Evolutionary conservation across 768 basidiomycete genomes (phyloP).

Genomic region (Lanmaoa pseudosensibilis): DNA sequence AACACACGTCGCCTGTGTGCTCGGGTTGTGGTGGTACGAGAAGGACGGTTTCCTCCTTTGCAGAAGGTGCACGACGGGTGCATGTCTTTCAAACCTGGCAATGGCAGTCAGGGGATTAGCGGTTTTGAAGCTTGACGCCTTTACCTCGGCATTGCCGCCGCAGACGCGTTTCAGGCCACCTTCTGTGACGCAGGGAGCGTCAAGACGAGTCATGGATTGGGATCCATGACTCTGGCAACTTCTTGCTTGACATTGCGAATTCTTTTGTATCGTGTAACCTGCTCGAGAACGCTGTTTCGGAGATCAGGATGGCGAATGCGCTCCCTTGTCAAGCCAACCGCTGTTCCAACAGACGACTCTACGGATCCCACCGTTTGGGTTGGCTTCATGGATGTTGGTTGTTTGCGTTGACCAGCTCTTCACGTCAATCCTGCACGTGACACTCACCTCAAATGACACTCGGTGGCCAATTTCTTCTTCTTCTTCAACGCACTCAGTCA

Average conservation of each 20-base stretch:
- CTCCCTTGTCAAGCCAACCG: too few relatives aligned
- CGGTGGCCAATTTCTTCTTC: background rate
- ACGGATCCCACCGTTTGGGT: background rate
- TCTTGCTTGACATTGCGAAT: background rate
- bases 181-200: background rate
- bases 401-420: too few relatives aligned
- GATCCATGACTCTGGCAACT: background rate
- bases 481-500: conserved; percentile 35
- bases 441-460: background rate
- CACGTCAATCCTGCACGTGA: conserved; percentile 49
- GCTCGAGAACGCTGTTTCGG: background rate
- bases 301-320: background rate
- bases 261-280: too few relatives aligned
- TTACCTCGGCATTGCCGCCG: background rate
- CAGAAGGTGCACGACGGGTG: background rate
- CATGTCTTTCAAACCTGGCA: background rate
- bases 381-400: too few relatives aligned
- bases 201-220: background rate
- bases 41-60: background rate
- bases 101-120: background rate
- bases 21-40: background rate
- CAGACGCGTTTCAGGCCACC: background rate
- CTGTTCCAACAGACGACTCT: background rate
- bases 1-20: background rate
- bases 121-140: background rate